A percentile compares a stretch with the other conserved stretches of the same genome.
Evolutionary conservation across 345 rosid species (phyloP).

Genomic region (Sonneratia alba): DNA sequence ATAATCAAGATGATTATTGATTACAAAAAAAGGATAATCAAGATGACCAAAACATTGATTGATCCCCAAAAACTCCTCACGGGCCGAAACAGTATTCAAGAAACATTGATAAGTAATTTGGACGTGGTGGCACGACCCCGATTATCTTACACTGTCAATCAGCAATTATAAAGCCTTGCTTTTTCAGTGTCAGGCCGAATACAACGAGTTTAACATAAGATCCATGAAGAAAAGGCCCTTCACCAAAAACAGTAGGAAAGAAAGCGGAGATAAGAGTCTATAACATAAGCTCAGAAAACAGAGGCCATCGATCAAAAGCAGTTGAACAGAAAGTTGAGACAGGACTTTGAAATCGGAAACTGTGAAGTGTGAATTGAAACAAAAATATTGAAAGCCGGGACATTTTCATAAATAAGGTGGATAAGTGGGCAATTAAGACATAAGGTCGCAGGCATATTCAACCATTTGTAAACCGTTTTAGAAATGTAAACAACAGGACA

Average conservation of each 20-base stretch:
- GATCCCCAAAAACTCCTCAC: background rate
- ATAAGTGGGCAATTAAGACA: background rate
- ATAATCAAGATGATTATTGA: background rate
- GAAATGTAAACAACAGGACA: background rate
- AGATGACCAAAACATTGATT: background rate
- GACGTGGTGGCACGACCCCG: background rate
- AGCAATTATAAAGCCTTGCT: background rate
- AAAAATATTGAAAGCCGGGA: background rate
- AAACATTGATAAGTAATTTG: background rate
- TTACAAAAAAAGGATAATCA: background rate
- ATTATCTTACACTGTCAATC: background rate
- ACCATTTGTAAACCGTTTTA: background rate
- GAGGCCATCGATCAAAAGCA: background rate
- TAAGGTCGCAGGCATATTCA: background rate
- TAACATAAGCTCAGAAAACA: background rate
- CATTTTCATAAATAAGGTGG: background rate
- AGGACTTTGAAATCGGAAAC: background rate
- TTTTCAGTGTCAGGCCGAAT: background rate
- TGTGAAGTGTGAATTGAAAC: background rate
- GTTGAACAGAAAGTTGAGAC: background rate
- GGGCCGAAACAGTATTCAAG: background rate
- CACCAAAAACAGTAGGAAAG: background rate
- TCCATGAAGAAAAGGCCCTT: background rate
- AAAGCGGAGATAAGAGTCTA: background rate
- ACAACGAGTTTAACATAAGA: background rate